Evolutionary conservation across 306 rosid species (phyloP).

Genomic region (Alnus rubra): DNA sequence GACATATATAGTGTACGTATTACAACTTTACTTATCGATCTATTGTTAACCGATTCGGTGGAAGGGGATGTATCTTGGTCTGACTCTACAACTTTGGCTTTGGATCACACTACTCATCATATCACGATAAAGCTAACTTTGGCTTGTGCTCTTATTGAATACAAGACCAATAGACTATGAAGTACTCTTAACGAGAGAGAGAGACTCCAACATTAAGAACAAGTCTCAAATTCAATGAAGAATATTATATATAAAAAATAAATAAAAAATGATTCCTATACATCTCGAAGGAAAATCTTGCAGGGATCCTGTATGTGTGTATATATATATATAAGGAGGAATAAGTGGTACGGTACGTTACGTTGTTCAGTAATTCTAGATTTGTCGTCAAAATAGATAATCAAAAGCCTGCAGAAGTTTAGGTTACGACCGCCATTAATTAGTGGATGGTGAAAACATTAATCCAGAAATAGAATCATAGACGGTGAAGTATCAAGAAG

Average conservation of each 20-base stretch:
- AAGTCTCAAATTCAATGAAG: conserved; percentile 6
- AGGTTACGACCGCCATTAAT: conserved; percentile 22
- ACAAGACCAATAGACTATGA: no score
- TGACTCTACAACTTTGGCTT: no score
- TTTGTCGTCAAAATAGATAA: neutral
- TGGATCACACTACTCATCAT: no score
- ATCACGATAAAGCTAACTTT: no score
- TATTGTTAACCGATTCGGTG: no score
- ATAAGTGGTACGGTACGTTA: conserved; percentile 10
- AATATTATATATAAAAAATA: neutral
- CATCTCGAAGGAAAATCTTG: conserved; percentile 30
- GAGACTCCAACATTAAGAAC: conserved; percentile 19
- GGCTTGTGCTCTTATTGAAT: no score
- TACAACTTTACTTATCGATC: no score
- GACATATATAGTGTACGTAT: no score
- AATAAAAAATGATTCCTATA: neutral
- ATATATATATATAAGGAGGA: conserved; percentile 13
- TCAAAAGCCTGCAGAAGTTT: neutral
- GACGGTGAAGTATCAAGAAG: conserved; percentile 38
- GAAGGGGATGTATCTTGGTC: no score
- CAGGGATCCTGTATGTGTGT: conserved; percentile 13
- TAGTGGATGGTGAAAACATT: conserved; percentile 44
- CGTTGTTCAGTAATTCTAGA: conserved; percentile 19
- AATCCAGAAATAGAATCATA: conserved; percentile 34
- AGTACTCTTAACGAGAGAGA: neutral